These are phyloP conservation scores for Alternaria hordeiaustralica DNA, from an alignment of 2,329 filamentous ascomycete genomes.

Conservation along the genomic window DNA sequence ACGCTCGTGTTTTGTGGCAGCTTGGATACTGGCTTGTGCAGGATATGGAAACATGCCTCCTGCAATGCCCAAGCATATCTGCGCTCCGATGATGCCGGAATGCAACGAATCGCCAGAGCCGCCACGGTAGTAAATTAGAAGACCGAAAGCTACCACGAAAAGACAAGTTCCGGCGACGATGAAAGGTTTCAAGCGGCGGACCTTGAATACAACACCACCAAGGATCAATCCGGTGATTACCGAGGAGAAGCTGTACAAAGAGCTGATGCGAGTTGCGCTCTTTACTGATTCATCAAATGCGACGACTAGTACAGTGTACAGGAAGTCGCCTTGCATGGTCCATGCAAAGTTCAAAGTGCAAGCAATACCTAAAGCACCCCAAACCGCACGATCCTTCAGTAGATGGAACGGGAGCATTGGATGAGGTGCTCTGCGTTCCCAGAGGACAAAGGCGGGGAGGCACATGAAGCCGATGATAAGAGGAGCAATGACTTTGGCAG, in stretches of 20 bases:
- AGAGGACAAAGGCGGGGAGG: conserved; percentile 59
- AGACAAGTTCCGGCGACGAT: conserved; percentile 66
- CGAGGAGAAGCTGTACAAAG: conserved; percentile 65
- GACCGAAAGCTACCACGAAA: conserved; percentile 68
- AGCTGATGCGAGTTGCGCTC: conserved; percentile 64
- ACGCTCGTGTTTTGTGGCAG: conserved; percentile 57
- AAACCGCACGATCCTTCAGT: conserved; percentile 69
- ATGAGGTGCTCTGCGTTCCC: conserved; percentile 60
- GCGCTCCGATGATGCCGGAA: conserved; percentile 66
- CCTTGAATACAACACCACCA: conserved; percentile 61
- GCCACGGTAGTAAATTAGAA: conserved; percentile 68
- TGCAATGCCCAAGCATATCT: conserved; percentile 67
- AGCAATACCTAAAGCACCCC: conserved; percentile 65
- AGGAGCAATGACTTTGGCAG: conserved; percentile 59
- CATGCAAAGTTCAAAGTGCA: conserved; percentile 45
- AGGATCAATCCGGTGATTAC: conserved; percentile 64
- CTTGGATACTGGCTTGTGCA: conserved; percentile 59
- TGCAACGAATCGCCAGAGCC: conserved; percentile 52
- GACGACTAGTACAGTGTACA: conserved; percentile 67
- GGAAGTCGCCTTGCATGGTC: conserved; percentile 69
- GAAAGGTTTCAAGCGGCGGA: conserved; percentile 66
- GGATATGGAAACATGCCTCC: conserved; percentile 67
- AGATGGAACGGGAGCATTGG: conserved; percentile 67
- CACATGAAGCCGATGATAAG: conserved; percentile 59
- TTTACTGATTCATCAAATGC: conserved; percentile 65